Conservation (phyloP, 2,329 filamentous ascomycete genomes). For the Colletotrichum higginsianum region DNA sequence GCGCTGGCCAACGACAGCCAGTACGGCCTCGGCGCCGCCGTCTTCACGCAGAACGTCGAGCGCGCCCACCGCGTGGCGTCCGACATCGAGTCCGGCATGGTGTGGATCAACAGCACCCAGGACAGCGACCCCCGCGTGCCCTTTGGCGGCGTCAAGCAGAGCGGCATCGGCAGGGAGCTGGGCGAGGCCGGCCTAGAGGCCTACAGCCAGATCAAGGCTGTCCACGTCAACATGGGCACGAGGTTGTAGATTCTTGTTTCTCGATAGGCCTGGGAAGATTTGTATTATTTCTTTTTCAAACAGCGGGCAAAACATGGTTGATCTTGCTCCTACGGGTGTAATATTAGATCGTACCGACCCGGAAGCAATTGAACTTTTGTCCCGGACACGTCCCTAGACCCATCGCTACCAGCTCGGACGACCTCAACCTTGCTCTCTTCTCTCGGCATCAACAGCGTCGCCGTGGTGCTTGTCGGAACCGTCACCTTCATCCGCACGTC, state of each 20-base stretch:
- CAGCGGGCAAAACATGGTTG: no score
- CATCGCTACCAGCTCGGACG: conserved; percentile 22
- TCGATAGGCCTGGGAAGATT: no score
- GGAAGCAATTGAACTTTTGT: conserved; percentile 42
- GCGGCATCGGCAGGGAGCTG: conserved; percentile 62
- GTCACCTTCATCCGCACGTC: conserved; percentile 41
- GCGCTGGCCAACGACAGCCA: conserved; percentile 66
- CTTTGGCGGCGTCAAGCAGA: conserved; percentile 65
- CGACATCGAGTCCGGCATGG: conserved; percentile 73
- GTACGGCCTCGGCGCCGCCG: conserved; percentile 73
- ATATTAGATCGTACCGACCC: conserved; percentile 42
- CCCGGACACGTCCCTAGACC: conserved; percentile 23
- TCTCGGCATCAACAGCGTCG: conserved; percentile 43
- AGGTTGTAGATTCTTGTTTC: background rate
- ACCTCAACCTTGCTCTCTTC: conserved; percentile 42
- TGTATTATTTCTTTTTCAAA: no score
- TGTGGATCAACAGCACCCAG: conserved; percentile 66
- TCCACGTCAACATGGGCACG: conserved; percentile 59
- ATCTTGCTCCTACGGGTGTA: background rate
- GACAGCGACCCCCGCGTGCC: conserved; percentile 61
- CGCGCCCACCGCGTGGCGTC: conserved; percentile 64
- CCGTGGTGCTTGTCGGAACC: conserved; percentile 44
- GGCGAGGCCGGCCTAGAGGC: conserved; percentile 62
- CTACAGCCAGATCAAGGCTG: conserved; percentile 61
- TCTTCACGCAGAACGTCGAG: conserved; percentile 74